Base-by-base conservation (phyloP, 208 protist genomes). In the Angomonas desouzai region DNA sequence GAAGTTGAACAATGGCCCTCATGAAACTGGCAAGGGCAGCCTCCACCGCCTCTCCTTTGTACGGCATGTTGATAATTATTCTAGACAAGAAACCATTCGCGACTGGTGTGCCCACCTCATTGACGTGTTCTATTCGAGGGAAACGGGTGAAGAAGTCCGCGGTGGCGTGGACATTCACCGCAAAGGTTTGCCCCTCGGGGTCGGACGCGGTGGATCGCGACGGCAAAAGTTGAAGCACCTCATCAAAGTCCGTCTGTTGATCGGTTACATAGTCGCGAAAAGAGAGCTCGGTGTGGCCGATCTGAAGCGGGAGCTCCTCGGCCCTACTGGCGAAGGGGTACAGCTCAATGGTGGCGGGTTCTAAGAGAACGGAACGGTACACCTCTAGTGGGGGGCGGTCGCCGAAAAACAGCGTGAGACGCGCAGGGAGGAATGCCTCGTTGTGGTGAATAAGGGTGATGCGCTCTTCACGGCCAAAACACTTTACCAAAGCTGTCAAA, bases 81-180 rank as follows among this genome's bases (percentile, higher is more conserved):
- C 79, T 77, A 0, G 89, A 85, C 34, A 94, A 66, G 62, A 92
- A 86, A 0, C 65, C 60, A 2, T 68, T 67, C 11, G 60, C 49
- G 18, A 64, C 62, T 10, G 67, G 48, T 29, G 30, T 38, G 6
- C 85, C 89, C 11, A 67, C 62, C 27, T 72, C 61, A 43, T 76
- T 67, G 2, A 94, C 85, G 69, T 94, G 89, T 20, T 57, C 64
- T 23, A 82, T 47, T n/a, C 32, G 48, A 0, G 83, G 75, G 6
- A 92, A 76, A 1, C 83, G 81, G 2, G 66, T 49, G 48, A 82
- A 79, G 64, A 91, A 88, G 71, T 94, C 75, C n/a, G 91, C 48
- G 40, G 27, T 68, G 33, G 91, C 62, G 13, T 63, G 66, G 13
- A 89, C 65, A 13, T 64, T 83, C 48, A 76, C 78, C 22, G 59